Evolutionary conservation across 2,329 filamentous ascomycete species (phyloP).

Genomic region (Sarocladium oryzae): DNA sequence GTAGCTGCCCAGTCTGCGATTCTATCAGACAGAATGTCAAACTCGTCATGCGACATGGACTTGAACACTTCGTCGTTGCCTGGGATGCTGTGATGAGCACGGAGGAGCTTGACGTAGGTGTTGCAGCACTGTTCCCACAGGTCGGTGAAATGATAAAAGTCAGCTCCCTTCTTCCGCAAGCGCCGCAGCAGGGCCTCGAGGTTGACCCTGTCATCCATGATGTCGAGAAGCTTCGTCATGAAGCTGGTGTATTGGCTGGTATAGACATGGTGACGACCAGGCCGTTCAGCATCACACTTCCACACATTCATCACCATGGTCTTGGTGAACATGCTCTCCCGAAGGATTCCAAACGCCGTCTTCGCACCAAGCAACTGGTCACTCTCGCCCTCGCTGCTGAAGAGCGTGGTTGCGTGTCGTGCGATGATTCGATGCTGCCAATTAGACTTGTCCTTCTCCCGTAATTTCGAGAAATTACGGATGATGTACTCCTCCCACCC

Average conservation of each 20-base stretch:
- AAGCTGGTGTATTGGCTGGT: conserved; percentile 81
- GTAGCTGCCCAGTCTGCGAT: conserved; percentile 48
- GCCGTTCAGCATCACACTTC: conserved; percentile 80
- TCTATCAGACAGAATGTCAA: conserved; percentile 49
- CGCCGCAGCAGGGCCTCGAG: conserved; percentile 74
- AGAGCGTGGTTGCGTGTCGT: conserved; percentile 56
- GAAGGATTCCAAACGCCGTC: conserved; percentile 72
- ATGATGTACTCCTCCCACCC: conserved; percentile 53
- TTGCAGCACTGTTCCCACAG: conserved; percentile 52
- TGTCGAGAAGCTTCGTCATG: conserved; percentile 67
- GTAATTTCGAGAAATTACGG: conserved; percentile 42
- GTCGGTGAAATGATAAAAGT: conserved; percentile 60
- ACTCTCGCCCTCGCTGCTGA: conserved; percentile 25
- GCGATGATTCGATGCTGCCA: conserved; percentile 93
- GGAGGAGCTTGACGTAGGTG: conserved; percentile 47
- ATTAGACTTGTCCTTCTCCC: conserved; percentile 79
- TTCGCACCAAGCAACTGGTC: conserved; percentile 42
- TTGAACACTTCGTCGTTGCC: conserved; percentile 51
- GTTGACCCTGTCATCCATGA: conserved; percentile 67
- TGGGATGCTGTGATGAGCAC: conserved; percentile 40
- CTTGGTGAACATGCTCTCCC: conserved; percentile 74
- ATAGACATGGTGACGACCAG: conserved; percentile 87
- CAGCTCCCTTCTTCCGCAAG: conserved; percentile 73
- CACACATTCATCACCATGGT: conserved; percentile 93
- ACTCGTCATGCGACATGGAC: conserved; percentile 45